Conservation (phyloP, 202 grass and related monocot species). For the Carex arenaria region DNA sequence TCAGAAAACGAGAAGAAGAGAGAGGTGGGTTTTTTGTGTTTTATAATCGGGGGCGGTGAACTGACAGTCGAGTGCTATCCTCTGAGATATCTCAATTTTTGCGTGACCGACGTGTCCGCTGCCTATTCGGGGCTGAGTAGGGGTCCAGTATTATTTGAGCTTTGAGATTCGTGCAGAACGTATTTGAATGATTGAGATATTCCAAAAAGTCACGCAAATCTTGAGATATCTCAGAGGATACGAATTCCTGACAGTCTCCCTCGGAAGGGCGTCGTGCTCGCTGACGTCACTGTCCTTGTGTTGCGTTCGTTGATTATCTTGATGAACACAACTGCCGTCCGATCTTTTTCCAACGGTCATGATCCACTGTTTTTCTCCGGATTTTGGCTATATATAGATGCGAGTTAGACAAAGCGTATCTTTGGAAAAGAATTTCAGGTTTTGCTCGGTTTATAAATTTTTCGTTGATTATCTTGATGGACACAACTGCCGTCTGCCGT, state of each 20-base stretch:
- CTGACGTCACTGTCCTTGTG: background rate
- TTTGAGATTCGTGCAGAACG: no score
- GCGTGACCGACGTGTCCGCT: no score
- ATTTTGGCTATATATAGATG: background rate
- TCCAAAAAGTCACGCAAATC: no score
- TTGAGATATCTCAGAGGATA: no score
- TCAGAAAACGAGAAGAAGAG: background rate
- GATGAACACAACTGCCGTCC: background rate
- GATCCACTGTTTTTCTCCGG: background rate
- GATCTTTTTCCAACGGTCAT: background rate
- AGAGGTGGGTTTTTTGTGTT: background rate
- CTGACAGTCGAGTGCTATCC: no score
- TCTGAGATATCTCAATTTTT: no score
- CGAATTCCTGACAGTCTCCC: background rate
- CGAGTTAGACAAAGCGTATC: background rate
- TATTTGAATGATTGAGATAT: no score
- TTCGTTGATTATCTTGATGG: background rate
- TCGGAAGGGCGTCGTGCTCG: background rate
- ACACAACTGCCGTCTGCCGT: background rate
- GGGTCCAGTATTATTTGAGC: no score
- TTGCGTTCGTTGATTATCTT: background rate
- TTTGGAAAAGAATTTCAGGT: background rate
- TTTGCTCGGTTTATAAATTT: background rate
- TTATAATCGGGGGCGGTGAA: background rate
- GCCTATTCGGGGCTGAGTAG: no score